Evolutionary conservation across 1,284 basidiomycete species (phyloP).

Genomic region (Wolfiporia cocos): DNA sequence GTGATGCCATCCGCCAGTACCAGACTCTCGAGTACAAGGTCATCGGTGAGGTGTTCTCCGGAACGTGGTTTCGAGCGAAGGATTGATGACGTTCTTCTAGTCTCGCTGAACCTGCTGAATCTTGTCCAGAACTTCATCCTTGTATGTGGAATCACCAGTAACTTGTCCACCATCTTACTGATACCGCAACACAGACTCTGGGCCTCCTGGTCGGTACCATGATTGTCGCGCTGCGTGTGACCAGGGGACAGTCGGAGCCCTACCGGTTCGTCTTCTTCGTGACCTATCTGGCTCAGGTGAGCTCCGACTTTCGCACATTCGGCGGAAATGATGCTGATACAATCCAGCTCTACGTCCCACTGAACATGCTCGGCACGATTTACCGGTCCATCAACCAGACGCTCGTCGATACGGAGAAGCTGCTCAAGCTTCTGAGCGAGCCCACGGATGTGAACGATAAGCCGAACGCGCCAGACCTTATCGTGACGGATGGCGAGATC

Average conservation of each 20-base stretch:
- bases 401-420: slow-evolving; percentile 75
- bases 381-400: slow-evolving; percentile 71
- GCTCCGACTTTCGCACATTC: slow-evolving; percentile 14
- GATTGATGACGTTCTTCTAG: slow-evolving; percentile 28
- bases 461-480: slow-evolving; percentile 68
- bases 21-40: slow-evolving; percentile 73
- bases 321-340: not conserved
- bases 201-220: slow-evolving; percentile 76
- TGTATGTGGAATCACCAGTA: slow-evolving; percentile 31
- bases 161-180: slow-evolving; percentile 1
- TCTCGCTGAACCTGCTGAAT: slow-evolving; percentile 67
- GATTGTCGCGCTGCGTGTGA: slow-evolving; percentile 67
- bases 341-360: slow-evolving; percentile 59
- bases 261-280: slow-evolving; percentile 76
- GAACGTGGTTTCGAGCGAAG: not conserved
- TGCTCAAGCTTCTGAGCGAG: slow-evolving; percentile 71
- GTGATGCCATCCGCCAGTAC: slow-evolving; percentile 69
- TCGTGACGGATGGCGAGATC: slow-evolving; percentile 72
- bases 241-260: slow-evolving; percentile 38
- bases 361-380: slow-evolving; percentile 70
- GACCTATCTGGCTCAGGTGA: slow-evolving; percentile 71
- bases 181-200: slow-evolving; percentile 45
- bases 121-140: slow-evolving; percentile 78
- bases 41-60: slow-evolving; percentile 42
- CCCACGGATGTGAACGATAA: slow-evolving; percentile 79